These are phyloP conservation scores for Thinopyrum elongatum DNA, from an alignment of 176 grass and related monocot species.

Conservation along the genomic window DNA sequence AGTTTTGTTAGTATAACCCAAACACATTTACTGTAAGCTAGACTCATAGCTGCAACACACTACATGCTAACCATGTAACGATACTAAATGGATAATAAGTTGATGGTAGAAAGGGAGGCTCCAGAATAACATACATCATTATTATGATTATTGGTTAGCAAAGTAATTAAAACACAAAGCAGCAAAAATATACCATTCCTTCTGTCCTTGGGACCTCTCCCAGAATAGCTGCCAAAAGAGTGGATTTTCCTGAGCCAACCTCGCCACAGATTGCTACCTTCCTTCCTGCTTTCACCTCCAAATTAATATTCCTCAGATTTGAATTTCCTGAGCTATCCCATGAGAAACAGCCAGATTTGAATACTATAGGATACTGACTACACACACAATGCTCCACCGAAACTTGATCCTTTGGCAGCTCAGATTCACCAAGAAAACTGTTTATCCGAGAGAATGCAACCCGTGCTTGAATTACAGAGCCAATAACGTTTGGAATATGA, in stretches of 20 bases:
- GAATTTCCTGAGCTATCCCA: conserved; percentile 46
- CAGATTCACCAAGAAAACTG: conserved; percentile 50
- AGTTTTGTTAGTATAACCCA: not conserved
- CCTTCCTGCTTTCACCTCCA: conserved; percentile 43
- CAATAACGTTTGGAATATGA: conserved; percentile 62
- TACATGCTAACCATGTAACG: not conserved
- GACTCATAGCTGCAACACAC: not conserved
- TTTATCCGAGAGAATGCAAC: conserved; percentile 52
- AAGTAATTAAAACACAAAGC: not conserved
- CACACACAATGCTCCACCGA: not conserved
- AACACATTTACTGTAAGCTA: not conserved
- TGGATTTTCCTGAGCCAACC: conserved; percentile 79
- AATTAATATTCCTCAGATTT: conserved; percentile 53
- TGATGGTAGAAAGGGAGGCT: not conserved
- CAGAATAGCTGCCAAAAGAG: conserved; percentile 58
- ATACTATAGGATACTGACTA: conserved; percentile 24
- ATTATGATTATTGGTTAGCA: not conserved
- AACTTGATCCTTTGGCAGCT: conserved; percentile 30
- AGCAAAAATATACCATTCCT: conserved; percentile 40
- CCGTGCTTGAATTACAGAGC: conserved; percentile 57
- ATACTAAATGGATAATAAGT: not conserved
- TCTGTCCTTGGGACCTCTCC: conserved; percentile 53
- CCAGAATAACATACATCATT: not conserved
- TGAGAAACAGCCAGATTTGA: conserved; percentile 53
- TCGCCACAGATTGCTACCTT: conserved; percentile 71